These are phyloP conservation scores for Heliosperma pusillum DNA, from an alignment of 148 eudicot species.

Conservation along the genomic window DNA sequence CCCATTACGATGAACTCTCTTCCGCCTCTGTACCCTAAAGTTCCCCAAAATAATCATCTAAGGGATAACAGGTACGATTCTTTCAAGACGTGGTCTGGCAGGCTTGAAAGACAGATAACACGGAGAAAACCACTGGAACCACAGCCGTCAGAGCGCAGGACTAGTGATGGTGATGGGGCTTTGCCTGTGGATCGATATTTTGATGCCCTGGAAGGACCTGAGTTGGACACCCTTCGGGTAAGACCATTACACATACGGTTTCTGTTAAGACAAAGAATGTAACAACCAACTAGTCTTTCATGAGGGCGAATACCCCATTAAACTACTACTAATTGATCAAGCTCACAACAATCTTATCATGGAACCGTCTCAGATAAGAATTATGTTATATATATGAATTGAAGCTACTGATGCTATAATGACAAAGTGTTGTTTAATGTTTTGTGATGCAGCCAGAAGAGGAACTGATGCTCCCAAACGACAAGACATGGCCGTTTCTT, in stretches of 20 bases:
- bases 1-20: constrained; percentile 17
- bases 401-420: neutral
- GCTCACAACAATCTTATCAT: too few relatives aligned
- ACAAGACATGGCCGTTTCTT: constrained; percentile 89
- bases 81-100: constrained; percentile 87
- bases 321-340: too few relatives aligned
- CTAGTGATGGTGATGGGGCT: constrained; percentile 26
- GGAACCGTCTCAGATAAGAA: too few relatives aligned
- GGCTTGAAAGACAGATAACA: constrained; percentile 65
- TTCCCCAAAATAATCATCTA: constrained; percentile 30
- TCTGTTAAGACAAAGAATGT: too few relatives aligned
- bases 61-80: constrained; percentile 63
- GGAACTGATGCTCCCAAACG: constrained; percentile 73
- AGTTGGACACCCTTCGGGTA: constrained; percentile 77
- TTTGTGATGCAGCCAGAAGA: constrained; percentile 57
- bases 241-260: too few relatives aligned
- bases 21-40: constrained; percentile 22
- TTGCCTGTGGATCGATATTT: constrained; percentile 73
- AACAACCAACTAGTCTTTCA: too few relatives aligned
- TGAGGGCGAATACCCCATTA: too few relatives aligned
- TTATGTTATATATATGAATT: too few relatives aligned
- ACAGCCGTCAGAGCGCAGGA: constrained; percentile 24
- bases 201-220: constrained; percentile 92
- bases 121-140: constrained; percentile 44
- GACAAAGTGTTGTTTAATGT: constrained; percentile 4